Base-by-base conservation (phyloP, 768 basidiomycete genomes). In the Tylopilus subfusipes region DNA sequence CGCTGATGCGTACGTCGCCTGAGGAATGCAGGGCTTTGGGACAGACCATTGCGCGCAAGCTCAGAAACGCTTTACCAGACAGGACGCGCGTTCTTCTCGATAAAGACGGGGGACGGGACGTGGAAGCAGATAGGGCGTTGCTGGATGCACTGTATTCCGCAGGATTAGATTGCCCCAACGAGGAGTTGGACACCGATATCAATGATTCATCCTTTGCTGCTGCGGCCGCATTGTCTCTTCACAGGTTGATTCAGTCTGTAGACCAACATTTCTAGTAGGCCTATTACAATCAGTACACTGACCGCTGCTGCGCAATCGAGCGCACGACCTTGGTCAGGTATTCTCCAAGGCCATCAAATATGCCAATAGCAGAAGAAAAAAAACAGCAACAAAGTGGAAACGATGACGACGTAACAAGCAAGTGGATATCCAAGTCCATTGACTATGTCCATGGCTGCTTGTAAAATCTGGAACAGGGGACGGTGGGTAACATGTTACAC, bases 381-480 rank as follows among this genome's bases (percentile, higher is more conserved):
- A 44, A 34, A 11, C n/a, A 50, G 42, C 45, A 49, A 38, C 48
- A 43, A 27, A 8, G 29, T 10, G 45, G 36, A 48, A 69, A 77
- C 69, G 70, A 74, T 72, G 78, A 79, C 79, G 81, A 75, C 70
- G 69, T 68, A 77, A 73, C 75, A 76, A 78, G 74, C 72, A 73
- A 71, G 65, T 76, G 73, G 73, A 72, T 67, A 72, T 77, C 78
- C 76, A 72, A 70, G 80, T 81, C 79, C 80, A 75, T 79, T 78
- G 76, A 78, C 78, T 72, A 57, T 65, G 69, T 72, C 65, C 73
- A 69, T 60, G 58, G 55, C 56, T 59, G 57, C 62, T 70, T 68
- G 64, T 63, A 54, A 34, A 56, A 49, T 59, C 53, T 63, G 66
- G 10, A 68, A 66, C 53, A 51, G 49, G 33, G 65, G 57, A 48